Evolutionary conservation across 208 protist genomes (phyloP), one percentile per base, ranked within the genome.

Genomic region (Trypanosoma boissoni): DNA sequence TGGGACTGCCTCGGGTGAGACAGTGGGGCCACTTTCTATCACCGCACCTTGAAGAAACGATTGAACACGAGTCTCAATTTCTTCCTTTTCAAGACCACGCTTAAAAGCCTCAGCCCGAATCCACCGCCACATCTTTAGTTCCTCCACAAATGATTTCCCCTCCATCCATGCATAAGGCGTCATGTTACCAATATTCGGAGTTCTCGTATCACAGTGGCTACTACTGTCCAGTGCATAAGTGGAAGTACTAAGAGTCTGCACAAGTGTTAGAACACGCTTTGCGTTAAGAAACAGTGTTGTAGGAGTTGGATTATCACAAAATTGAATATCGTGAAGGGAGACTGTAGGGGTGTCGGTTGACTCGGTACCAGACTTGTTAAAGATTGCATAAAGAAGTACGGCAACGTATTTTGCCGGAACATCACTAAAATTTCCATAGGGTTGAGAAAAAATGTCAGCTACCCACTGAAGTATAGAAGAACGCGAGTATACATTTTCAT

Each of bases 51-150:
- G 14, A 3, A 86, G 62, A 44, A 76, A 80, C 3, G n/a, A 3
- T 16, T 65, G 52, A 5, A 78, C 74, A 3, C 56, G 34, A 1
- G 14, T 16, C 27, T 50, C 43, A n/a, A 86, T 36, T 29, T 60
- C 58, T 0, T 57, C 20, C 9, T 36, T 37, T 5, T 59, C 59
- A 24, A 76, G 41, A 10, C 43, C 42, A 29, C 63, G 64, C 31
- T 62, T 69, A 27, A 72, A 69, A 2, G 83, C 83, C 54, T 80
- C 74, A 0, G 56, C 58, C 12, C 84, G 83, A 32, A 89, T 58
- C 85, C 88, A 94, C 0, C 88, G 84, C 85, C 88, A 94, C 64
- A 94, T 69, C 53, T 83, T 81, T 69, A 94, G 67, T 57, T 94
- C 83, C 54, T 94, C 80, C 28, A 91, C 88, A 72, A 94, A 94